Evolutionary conservation across 2,329 filamentous ascomycete species (phyloP).

Genomic region (Penicillium crustosum): DNA sequence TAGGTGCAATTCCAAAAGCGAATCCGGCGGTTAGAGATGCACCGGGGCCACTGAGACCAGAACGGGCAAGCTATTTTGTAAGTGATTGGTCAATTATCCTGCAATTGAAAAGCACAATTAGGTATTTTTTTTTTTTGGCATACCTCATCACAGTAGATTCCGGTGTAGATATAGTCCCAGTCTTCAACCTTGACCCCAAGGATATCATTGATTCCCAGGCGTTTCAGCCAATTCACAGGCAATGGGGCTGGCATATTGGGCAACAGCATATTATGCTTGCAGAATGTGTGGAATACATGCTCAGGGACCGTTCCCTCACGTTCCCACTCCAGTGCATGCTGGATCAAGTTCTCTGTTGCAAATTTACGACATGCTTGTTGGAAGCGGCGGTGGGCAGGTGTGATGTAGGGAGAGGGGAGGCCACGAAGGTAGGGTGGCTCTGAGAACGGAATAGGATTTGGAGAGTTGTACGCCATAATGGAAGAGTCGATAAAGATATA

Average conservation of each 20-base stretch:
- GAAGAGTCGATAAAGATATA: neutral
- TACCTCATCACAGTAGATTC: conserved; percentile 69
- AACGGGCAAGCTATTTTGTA: conserved; percentile 57
- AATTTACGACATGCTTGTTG: conserved; percentile 69
- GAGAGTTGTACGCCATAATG: conserved; percentile 31
- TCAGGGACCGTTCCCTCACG: conserved; percentile 61
- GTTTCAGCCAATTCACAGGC: conserved; percentile 66
- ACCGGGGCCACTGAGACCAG: conserved; percentile 63
- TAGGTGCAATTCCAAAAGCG: conserved; percentile 69
- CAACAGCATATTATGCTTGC: conserved; percentile 66
- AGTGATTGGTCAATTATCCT: neutral
- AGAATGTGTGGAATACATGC: conserved; percentile 65
- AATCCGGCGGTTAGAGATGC: conserved; percentile 69
- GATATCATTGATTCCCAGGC: conserved; percentile 64
- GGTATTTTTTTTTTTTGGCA: neutral
- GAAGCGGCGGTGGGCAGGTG: conserved; percentile 62
- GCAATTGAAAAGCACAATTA: neutral
- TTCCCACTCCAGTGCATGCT: conserved; percentile 69
- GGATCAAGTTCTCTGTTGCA: conserved; percentile 61
- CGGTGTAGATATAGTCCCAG: conserved; percentile 69
- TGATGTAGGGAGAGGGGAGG: conserved; percentile 71
- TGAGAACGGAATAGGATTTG: conserved; percentile 61
- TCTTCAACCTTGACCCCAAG: conserved; percentile 69
- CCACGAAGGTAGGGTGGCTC: conserved; percentile 71
- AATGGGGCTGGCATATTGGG: conserved; percentile 68